Conservation (phyloP, 768 basidiomycete genomes). For the Obba rivulosa region DNA sequence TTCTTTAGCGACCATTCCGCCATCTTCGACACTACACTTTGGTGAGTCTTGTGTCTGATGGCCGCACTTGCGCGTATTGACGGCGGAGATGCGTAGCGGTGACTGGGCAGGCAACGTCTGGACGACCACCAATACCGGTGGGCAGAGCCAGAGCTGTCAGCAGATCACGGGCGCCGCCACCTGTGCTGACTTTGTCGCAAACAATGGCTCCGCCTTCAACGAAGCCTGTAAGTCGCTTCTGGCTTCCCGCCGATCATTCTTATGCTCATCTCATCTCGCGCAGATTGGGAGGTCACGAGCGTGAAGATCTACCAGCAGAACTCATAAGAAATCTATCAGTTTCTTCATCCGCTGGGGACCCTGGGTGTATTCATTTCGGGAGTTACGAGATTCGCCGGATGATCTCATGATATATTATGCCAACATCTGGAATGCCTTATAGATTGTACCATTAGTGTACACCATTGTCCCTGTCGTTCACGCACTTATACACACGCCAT, state of each 20-base stretch:
- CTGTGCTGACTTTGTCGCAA: constrained; percentile 72
- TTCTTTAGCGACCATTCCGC: constrained; percentile 74
- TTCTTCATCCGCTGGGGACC: no score
- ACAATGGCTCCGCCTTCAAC: constrained; percentile 61
- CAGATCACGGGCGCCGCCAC: constrained; percentile 78
- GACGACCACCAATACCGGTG: constrained; percentile 65
- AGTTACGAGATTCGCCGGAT: no score
- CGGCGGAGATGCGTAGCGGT: constrained; percentile 42
- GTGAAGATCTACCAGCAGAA: constrained; percentile 63
- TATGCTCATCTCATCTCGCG: not conserved
- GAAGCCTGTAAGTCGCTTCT: constrained; percentile 66
- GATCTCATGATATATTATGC: no score
- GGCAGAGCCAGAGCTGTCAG: constrained; percentile 84
- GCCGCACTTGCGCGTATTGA: not conserved
- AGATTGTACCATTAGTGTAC: not conserved
- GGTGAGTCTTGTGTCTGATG: constrained; percentile 38
- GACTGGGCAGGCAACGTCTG: constrained; percentile 88
- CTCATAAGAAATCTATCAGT: not conserved
- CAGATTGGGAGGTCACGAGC: constrained; percentile 80
- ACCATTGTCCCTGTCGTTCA: no score
- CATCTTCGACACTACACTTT: constrained; percentile 88
- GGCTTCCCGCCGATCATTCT: constrained; percentile 1
- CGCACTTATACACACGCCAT: no score
- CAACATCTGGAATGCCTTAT: not conserved
- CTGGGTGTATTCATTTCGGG: no score